Evolutionary conservation across 441 rosid genomes (phyloP), one percentile per base, ranked within the genome.

Genomic region (Biscutella auriculata): DNA sequence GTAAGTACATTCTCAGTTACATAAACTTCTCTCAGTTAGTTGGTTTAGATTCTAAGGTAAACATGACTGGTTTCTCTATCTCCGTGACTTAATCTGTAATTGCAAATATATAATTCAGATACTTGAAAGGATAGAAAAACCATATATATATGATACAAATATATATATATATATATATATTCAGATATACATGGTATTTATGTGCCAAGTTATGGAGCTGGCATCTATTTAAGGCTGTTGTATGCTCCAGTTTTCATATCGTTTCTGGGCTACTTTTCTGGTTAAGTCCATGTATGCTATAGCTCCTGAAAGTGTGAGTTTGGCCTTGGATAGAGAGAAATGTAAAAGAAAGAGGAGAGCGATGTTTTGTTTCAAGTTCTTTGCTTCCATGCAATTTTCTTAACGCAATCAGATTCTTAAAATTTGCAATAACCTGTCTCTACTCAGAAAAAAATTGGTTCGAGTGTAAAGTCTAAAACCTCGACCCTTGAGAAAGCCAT

Each of bases 401-500:
- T 50, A 11, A 33, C 14, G 13, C 41, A 57, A 41, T 43, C 43
- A 30, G 26, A 6, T 53, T 58, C 12, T 47, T 55, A 19, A 60
- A 26, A 60, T 69, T 54, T 77, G 74, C 79, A 83, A 93, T 82
- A 82, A 67, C 33, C 77, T 73, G 62, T 78, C 23, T 78, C 78
- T 44, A 28, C 63, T 25, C 82, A 69, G 65, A 85, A 62, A 75
- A 82, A 59, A 72, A 89, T 79, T 68, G 79, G 87, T 68, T 79
- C 83, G 37, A 73, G 67, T 72, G 75, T 67, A 55, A 82, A 76
- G 75, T 64, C 87, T 45, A 93, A 77, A 69, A 66, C 77, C 67
- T 73, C 91, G 8, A 53, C 67, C 68, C 87, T 93, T 37, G 99
- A 93, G 68, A 85, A 76, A 71, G 93, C 97, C 60, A 87, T 93